Conservation (phyloP, 805 yeast species). For the Ogataea allantospora region DNA sequence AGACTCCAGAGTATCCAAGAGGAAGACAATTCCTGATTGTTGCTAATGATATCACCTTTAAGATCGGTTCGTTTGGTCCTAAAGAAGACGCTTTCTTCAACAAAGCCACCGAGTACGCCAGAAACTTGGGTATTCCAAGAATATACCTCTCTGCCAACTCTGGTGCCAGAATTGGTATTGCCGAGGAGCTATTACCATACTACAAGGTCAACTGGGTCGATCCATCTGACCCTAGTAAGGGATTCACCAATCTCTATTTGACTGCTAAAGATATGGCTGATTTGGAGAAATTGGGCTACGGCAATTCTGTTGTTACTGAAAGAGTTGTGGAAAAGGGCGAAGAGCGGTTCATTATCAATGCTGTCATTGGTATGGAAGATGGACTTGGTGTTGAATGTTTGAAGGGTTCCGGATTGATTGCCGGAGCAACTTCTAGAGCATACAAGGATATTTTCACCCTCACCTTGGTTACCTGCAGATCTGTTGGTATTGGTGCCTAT, state of each 20-base stretch:
- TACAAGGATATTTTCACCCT: slow-evolving; percentile 96
- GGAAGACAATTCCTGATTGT: slow-evolving; percentile 92
- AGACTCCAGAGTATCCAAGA: slow-evolving; percentile 95
- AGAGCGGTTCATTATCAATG: slow-evolving; percentile 73
- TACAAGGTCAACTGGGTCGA: slow-evolving; percentile 94
- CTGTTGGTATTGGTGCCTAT: slow-evolving; percentile 99
- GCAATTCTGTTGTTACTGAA: slow-evolving; percentile 68
- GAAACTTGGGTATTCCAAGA: slow-evolving; percentile 91
- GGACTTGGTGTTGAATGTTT: slow-evolving; percentile 99
- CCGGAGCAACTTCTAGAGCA: slow-evolving; percentile 97
- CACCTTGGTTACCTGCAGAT: slow-evolving; percentile 98
- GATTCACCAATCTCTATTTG: slow-evolving; percentile 86
- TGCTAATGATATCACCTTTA: slow-evolving; percentile 96
- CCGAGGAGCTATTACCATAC: slow-evolving; percentile 89
- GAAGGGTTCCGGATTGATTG: slow-evolving; percentile 96
- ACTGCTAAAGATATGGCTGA: slow-evolving; percentile 60
- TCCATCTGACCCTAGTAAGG: slow-evolving; percentile 69
- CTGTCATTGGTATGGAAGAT: slow-evolving; percentile 90
- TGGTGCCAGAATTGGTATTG: slow-evolving; percentile 98
- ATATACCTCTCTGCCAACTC: slow-evolving; percentile 96
- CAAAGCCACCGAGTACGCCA: slow-evolving; percentile 88
- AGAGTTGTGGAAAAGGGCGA: slow-evolving; percentile 82
- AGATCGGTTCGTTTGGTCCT: slow-evolving; percentile 99
- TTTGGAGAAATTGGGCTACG: slow-evolving; percentile 58
- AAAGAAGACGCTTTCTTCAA: slow-evolving; percentile 90